A percentile compares a stretch with the other conserved stretches of the same genome.
Evolutionary conservation across 2,329 filamentous ascomycete genomes (phyloP).

Genomic region (Aureobasidium sp.): DNA sequence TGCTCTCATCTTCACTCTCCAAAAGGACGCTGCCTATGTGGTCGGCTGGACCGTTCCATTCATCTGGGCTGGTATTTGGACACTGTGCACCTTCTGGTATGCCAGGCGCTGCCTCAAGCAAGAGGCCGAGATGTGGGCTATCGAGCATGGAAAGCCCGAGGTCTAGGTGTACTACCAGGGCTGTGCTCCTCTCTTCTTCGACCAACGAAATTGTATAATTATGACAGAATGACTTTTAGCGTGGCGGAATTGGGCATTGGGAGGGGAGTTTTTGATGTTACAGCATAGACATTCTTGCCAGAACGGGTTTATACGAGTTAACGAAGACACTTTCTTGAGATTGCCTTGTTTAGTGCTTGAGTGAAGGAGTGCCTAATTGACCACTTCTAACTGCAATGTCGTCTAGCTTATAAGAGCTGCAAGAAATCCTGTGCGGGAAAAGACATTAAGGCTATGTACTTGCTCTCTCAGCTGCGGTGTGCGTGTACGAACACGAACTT

Average conservation of each 20-base stretch:
- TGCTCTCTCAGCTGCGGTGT: too few relatives aligned
- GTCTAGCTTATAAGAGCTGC: too few relatives aligned
- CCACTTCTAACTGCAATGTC: too few relatives aligned
- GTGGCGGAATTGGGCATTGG: background rate
- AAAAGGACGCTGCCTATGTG: conserved; percentile 39
- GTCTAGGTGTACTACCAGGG: background rate
- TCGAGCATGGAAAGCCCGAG: conserved; percentile 18
- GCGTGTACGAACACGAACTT: too few relatives aligned
- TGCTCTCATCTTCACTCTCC: conserved; percentile 39
- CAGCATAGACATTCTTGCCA: background rate
- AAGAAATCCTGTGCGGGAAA: too few relatives aligned
- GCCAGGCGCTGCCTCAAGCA: conserved; percentile 31
- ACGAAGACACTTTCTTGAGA: background rate
- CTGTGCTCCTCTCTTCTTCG: background rate
- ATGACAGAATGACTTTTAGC: conserved; percentile 6
- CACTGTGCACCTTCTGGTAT: conserved; percentile 36
- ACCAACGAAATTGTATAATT: conserved; percentile 1
- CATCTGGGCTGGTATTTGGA: conserved; percentile 41
- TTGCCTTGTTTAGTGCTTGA: background rate
- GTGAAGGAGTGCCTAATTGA: too few relatives aligned
- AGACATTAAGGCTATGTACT: too few relatives aligned
- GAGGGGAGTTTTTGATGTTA: background rate
- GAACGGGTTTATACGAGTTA: background rate
- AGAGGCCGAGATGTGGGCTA: conserved; percentile 28
- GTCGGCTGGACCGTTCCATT: conserved; percentile 43